Conservation (phyloP, 1,139 yeast species). For the Taphrina deformans region DNA sequence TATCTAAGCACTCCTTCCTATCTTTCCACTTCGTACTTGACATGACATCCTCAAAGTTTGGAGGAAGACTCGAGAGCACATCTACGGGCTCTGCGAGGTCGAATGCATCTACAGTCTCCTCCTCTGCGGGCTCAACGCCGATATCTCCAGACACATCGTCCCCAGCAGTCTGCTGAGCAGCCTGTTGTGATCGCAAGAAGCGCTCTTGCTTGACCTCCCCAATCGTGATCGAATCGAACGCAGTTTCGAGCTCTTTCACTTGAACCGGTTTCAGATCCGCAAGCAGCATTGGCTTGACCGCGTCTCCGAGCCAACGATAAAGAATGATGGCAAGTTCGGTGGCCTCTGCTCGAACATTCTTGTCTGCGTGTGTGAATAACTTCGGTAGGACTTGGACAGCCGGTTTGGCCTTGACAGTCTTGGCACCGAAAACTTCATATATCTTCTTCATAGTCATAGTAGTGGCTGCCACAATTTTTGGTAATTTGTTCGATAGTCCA, state of each 20-base stretch:
- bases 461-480: conserved; percentile 76
- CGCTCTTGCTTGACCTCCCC: conserved; percentile 58
- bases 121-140: conserved; percentile 43
- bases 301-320: conserved; percentile 73
- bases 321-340: conserved; percentile 67
- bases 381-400: conserved; percentile 63
- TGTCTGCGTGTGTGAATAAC: conserved; percentile 82
- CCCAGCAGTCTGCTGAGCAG: conserved; percentile 41
- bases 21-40: conserved; percentile 84
- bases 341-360: conserved; percentile 79
- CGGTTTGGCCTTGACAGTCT: conserved; percentile 60
- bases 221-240: conserved; percentile 58
- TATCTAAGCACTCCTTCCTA: conserved; percentile 80
- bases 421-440: conserved; percentile 69
- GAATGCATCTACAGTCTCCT: conserved; percentile 53
- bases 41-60: conserved; percentile 57
- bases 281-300: conserved; percentile 61
- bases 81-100: conserved; percentile 60
- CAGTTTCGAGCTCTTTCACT: conserved; percentile 75
- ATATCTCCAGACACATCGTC: conserved; percentile 39
- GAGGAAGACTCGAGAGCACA: conserved; percentile 65
- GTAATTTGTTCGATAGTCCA: conserved; percentile 61
- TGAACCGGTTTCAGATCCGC: conserved; percentile 85
- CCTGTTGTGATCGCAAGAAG: conserved; percentile 56
- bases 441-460: conserved; percentile 59